A percentile compares a stretch with the other conserved stretches of the same genome.
These are phyloP conservation scores for Diaporthe vexans DNA, from an alignment of 2,329 filamentous ascomycete species.

Conservation along the genomic window DNA sequence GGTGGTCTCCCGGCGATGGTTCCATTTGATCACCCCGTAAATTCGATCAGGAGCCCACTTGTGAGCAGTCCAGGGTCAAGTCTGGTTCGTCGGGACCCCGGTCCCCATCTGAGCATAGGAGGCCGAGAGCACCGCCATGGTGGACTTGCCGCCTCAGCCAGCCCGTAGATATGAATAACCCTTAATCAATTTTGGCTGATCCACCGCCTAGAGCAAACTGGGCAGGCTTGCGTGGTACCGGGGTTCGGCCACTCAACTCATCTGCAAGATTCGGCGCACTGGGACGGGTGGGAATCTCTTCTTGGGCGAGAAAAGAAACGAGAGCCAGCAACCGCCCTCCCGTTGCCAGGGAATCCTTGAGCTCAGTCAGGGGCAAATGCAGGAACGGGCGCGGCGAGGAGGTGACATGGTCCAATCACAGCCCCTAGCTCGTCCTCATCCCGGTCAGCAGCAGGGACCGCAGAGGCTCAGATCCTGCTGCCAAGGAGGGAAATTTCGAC, in stretches of 20 bases:
- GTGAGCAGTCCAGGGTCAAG: slow-evolving; percentile 37
- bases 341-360: slow-evolving; percentile 34
- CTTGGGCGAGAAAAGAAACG: slow-evolving; percentile 34
- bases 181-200: slow-evolving; percentile 38
- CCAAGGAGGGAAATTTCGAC: slow-evolving; percentile 26
- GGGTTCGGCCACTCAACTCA: slow-evolving; percentile 29
- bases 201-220: slow-evolving; percentile 33
- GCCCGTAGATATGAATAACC: slow-evolving; percentile 37
- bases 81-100: slow-evolving; percentile 31
- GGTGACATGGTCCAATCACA: slow-evolving; percentile 38
- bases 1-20: slow-evolving; percentile 32
- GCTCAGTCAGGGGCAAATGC: slow-evolving; percentile 41
- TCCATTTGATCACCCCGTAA: slow-evolving; percentile 41
- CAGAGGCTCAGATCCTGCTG: slow-evolving; percentile 29
- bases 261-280: slow-evolving; percentile 32
- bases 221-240: slow-evolving; percentile 31
- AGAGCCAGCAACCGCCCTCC: slow-evolving; percentile 28
- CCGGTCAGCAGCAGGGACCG: slow-evolving; percentile 22
- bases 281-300: slow-evolving; percentile 32
- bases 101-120: slow-evolving; percentile 29
- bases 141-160: slow-evolving; percentile 39
- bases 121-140: slow-evolving; percentile 34
- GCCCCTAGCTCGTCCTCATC: slow-evolving; percentile 6
- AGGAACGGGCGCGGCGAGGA: slow-evolving; percentile 38
- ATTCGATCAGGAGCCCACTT: slow-evolving; percentile 40